Evolutionary conservation across 106 monocot genomes (phyloP), one percentile per base, ranked within the genome.

Genomic region (Vanilla planifolia): DNA sequence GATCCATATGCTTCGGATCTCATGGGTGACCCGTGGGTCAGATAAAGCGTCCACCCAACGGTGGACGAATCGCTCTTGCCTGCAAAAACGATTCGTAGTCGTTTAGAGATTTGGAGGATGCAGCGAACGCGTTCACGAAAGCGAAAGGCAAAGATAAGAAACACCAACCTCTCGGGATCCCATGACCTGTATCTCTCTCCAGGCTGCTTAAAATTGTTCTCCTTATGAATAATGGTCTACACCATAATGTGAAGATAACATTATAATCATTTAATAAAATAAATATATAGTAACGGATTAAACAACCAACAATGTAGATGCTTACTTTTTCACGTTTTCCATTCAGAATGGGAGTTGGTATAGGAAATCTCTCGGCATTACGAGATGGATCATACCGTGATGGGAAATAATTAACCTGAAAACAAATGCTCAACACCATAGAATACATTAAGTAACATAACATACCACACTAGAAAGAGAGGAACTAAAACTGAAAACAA

Each of bases 131-230:
- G 10, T 37, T 37, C 37, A 37, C 11, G 5, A 26, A 50, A 19
- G 0, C 22, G 21, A 7, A 26, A 3, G 4, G 21, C 13, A 3
- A 13, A 0, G 20, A 8, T 8, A 6, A 50, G 1, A 5, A n/a
- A 1, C 3, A 25, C 6, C 40, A 60, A 90, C 95, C 90, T 90
- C 69, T 71, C 84, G 25, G 95, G 79, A 33, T 66, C 84, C 30
- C 67, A 96, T 8, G 90, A 90, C 2, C 86, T 64, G 75, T 96
- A 96, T 72, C 95, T 80, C 81, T 90, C 90, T 51, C 95, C 95
- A 60, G 95, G 86, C 61, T 96, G 90, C 78, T 96, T 86, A 80
- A 95, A 95, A 60, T 95, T 90, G 74, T 90, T 90, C 67, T 89
- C 95, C 71, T 95, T 95, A 4, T 50, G 4, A 16, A 55, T 55